Conservation (phyloP, 768 basidiomycete genomes). For the Mrakia gelida region DNA sequence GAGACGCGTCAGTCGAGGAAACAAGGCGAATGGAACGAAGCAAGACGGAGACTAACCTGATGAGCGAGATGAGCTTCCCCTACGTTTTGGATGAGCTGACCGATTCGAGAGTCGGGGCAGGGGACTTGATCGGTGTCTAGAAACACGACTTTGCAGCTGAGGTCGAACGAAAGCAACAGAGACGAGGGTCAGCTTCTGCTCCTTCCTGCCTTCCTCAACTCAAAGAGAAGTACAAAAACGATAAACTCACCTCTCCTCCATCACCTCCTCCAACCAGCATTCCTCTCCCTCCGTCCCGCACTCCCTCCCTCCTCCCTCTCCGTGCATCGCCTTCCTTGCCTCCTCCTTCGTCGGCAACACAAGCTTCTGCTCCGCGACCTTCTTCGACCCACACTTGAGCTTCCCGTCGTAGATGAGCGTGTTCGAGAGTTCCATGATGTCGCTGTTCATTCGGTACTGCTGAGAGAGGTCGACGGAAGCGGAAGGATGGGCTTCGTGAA, state of each 20-base stretch:
- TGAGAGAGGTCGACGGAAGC: conserved; percentile 78
- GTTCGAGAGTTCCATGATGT: conserved; percentile 90
- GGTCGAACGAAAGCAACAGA: background rate
- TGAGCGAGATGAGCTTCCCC: conserved; percentile 59
- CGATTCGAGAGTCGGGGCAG: conserved; percentile 71
- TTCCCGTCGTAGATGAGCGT: conserved; percentile 74
- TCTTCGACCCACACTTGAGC: conserved; percentile 61
- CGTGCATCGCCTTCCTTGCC: conserved; percentile 43
- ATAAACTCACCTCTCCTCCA: conserved; percentile 44
- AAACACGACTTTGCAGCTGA: conserved; percentile 79
- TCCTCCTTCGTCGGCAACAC: conserved; percentile 26
- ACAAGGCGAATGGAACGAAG: background rate
- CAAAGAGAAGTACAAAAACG: background rate
- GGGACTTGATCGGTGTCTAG: conserved; percentile 85
- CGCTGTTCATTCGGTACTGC: conserved; percentile 95
- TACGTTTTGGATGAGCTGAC: conserved; percentile 85
- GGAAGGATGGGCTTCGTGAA: conserved; percentile 69
- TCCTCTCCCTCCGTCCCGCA: conserved; percentile 35
- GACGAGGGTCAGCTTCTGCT: background rate
- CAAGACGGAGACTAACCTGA: conserved; percentile 39
- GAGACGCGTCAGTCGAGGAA: background rate
- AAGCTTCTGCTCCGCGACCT: background rate
- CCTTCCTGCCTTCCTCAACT: background rate
- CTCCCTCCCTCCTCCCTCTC: background rate
- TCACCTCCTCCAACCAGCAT: conserved; percentile 69